Conservation (phyloP, 1,139 yeast genomes). For the Keqinozyma sinolaborantium region DNA sequence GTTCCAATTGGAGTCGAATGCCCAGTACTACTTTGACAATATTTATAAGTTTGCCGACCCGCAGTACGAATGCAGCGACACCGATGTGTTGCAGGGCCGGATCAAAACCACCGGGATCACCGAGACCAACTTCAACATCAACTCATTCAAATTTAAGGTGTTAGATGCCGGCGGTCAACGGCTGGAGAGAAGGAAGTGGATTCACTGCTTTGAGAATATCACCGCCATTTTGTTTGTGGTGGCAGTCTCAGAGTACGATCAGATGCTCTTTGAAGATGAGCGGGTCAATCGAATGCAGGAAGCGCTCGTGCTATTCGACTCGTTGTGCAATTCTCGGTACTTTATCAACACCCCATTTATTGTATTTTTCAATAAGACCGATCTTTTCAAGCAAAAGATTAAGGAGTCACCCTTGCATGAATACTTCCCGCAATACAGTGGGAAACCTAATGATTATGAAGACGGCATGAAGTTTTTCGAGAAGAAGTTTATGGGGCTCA, state of each 20-base stretch:
- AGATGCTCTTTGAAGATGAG: conserved; percentile 85
- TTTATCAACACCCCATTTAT: conserved; percentile 85
- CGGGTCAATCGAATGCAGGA: conserved; percentile 90
- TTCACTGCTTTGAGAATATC: conserved; percentile 90
- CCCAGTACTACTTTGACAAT: conserved; percentile 72
- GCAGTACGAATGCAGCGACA: conserved; percentile 68
- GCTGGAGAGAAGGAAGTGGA: conserved; percentile 92
- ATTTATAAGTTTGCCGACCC: conserved; percentile 61
- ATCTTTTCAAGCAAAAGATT: conserved; percentile 72
- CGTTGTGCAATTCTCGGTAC: conserved; percentile 84
- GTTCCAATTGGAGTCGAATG: conserved; percentile 81
- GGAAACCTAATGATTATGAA: conserved; percentile 59
- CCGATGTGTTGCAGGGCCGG: conserved; percentile 84
- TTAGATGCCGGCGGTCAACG: conserved; percentile 98
- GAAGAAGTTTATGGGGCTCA: conserved; percentile 55
- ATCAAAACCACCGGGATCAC: conserved; percentile 96
- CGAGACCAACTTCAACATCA: conserved; percentile 74
- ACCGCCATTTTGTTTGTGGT: conserved; percentile 88
- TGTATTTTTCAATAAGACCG: conserved; percentile 84
- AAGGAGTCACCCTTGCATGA: conserved; percentile 57
- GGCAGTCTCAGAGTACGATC: conserved; percentile 92
- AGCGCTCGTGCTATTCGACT: conserved; percentile 77
- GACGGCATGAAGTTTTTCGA: conserved; percentile 69
- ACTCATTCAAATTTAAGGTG: conserved; percentile 66
- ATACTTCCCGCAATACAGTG: conserved; percentile 72